Conservation (phyloP, 768 basidiomycete genomes). For the Suillus subaureus region DNA sequence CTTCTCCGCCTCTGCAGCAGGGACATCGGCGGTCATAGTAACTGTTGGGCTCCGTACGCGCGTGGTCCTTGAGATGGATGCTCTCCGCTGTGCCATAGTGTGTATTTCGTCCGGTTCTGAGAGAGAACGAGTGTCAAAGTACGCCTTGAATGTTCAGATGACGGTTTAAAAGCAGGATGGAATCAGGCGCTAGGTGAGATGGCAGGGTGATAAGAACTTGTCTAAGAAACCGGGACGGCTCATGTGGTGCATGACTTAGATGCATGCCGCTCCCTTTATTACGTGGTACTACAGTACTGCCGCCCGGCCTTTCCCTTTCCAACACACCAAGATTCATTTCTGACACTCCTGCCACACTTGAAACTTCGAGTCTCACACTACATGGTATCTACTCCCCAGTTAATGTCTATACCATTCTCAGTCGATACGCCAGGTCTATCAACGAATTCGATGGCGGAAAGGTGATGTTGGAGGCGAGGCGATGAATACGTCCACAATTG, state of each 20-base stretch:
- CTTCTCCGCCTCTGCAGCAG: constrained; percentile 40
- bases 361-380: not conserved
- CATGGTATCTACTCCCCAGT: not conserved
- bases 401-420: not conserved
- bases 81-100: constrained; percentile 19
- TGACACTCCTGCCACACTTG: not conserved
- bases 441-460: not conserved
- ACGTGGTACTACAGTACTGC: not conserved
- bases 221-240: not conserved
- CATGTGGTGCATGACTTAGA: constrained; percentile 1
- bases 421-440: not conserved
- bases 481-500: too few species aligned
- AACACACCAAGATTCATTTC: not conserved
- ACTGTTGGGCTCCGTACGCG: constrained; percentile 18
- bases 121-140: not conserved
- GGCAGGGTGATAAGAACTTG: not conserved
- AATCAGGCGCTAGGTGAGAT: not conserved
- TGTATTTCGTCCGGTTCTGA: not conserved
- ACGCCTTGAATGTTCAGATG: not conserved
- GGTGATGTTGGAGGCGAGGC: not conserved
- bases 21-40: constrained; percentile 17
- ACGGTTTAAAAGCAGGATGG: not conserved
- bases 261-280: not conserved
- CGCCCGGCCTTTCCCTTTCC: not conserved
- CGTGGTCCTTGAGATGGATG: constrained; percentile 19